Evolutionary conservation across 2,329 filamentous ascomycete species (phyloP).

Genomic region (Verticillium longisporum): DNA sequence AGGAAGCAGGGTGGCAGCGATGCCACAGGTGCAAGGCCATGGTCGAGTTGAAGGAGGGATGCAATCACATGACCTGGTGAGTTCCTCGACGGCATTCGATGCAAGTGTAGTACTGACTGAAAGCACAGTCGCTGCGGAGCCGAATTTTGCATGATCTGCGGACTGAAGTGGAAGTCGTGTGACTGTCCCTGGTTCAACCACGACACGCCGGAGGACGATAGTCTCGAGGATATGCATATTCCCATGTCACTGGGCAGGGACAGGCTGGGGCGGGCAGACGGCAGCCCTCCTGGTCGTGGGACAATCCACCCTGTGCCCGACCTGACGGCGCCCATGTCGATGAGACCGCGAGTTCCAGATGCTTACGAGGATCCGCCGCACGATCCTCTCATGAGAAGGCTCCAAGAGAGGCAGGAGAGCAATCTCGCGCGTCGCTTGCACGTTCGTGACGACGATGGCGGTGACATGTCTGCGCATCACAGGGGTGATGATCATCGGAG

Average conservation of each 20-base stretch:
- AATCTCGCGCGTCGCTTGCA: conserved; percentile 28
- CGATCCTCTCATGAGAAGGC: conserved; percentile 25
- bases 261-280: conserved; percentile 5
- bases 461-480: conserved; percentile 40
- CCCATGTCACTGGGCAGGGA: conserved; percentile 25
- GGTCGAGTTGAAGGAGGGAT: conserved; percentile 76
- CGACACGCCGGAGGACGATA: conserved; percentile 45
- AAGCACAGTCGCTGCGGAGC: conserved; percentile 62
- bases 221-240: conserved; percentile 44
- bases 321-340: conserved; percentile 6
- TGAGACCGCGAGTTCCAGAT: neutral
- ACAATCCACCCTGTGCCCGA: conserved; percentile 7
- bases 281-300: conserved; percentile 4
- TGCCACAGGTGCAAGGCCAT: conserved; percentile 68
- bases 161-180: conserved; percentile 74
- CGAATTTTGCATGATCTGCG: conserved; percentile 85
- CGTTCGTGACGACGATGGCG: conserved; percentile 38
- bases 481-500: conserved; percentile 54
- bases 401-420: conserved; percentile 40
- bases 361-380: conserved; percentile 38
- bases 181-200: conserved; percentile 77
- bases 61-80: conserved; percentile 84
- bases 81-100: conserved; percentile 17
- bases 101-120: conserved; percentile 3
- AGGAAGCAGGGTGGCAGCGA: conserved; percentile 64